Evolutionary conservation across 2,329 filamentous ascomycete species (phyloP).

Genomic region (Monilinia aucupariae): DNA sequence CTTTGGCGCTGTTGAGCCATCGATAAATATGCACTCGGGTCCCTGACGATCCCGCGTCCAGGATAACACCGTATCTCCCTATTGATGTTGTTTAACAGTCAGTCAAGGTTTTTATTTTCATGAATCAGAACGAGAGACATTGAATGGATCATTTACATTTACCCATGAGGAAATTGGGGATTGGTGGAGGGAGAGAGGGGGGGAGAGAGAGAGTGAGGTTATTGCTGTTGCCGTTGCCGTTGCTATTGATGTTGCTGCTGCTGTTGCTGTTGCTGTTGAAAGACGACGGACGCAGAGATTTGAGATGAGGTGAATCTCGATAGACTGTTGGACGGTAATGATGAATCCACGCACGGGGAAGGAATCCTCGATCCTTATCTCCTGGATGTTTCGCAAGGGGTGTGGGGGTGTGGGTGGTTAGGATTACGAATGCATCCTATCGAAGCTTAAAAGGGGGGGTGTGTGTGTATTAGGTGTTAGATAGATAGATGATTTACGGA

Average conservation of each 20-base stretch:
- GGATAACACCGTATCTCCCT: conserved; percentile 78
- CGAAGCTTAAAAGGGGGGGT: neutral
- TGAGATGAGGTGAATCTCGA: neutral
- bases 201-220: too few relatives aligned
- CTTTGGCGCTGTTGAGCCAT: conserved; percentile 74
- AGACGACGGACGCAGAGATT: too few relatives aligned
- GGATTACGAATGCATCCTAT: conserved; percentile 1
- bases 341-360: neutral
- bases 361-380: neutral
- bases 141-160: conserved; percentile 10
- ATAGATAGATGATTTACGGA: too few relatives aligned
- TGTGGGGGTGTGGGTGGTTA: neutral
- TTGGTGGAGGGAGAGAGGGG: neutral
- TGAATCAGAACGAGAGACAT: neutral
- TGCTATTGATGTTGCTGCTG: too few relatives aligned
- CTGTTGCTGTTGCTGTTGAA: too few relatives aligned
- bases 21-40: conserved; percentile 91
- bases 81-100: neutral
- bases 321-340: neutral
- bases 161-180: conserved; percentile 13
- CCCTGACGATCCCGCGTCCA: conserved; percentile 96
- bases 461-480: neutral
- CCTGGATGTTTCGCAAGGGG: too few relatives aligned
- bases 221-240: too few relatives aligned
- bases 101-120: neutral